phyloP scores from a whole-genome alignment of 305 asterid genomes.

The Fraxinus paxiana region DNA sequence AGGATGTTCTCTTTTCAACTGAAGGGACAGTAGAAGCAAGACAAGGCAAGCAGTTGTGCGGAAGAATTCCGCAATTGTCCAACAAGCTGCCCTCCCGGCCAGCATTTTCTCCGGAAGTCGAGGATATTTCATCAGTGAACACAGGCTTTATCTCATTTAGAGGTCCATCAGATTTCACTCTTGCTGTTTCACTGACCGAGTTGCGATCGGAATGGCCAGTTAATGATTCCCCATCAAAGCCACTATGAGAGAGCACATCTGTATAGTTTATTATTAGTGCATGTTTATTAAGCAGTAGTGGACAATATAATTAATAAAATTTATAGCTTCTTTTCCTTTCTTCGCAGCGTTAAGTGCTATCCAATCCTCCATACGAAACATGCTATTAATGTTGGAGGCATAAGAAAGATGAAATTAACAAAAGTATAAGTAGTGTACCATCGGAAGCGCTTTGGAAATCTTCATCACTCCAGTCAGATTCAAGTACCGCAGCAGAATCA shows the following conservation, averaged over 20 bases:
- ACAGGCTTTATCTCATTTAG: conserved; percentile 42
- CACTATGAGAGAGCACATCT: conserved; percentile 22
- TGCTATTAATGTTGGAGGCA: neutral
- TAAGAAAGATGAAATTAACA: neutral
- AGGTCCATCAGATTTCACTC: conserved; percentile 41
- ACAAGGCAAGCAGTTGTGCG: conserved; percentile 86
- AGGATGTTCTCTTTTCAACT: conserved; percentile 64
- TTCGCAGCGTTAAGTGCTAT: neutral
- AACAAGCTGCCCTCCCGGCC: conserved; percentile 49
- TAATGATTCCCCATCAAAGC: conserved; percentile 32
- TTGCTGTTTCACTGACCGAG: conserved; percentile 37
- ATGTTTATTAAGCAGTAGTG: neutral
- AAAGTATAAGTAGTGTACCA: conserved; percentile 39
- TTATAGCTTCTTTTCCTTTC: neutral
- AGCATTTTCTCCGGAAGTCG: conserved; percentile 42
- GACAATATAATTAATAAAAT: neutral
- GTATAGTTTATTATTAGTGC: neutral
- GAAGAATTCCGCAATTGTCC: conserved; percentile 75
- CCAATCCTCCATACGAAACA: neutral
- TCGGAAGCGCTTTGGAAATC: conserved; percentile 89
- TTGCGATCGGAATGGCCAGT: conserved; percentile 24
- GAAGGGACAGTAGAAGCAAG: conserved; percentile 69
- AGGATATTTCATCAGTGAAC: conserved; percentile 51
- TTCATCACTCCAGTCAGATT: conserved; percentile 89
- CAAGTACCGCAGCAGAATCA: conserved; percentile 70